Percentiles rank a stretch among this genome's conserved stretches.
Evolutionary conservation across 352 stramenopile genomes (phyloP).

Genomic region (Globisporangium recalcitrans): DNA sequence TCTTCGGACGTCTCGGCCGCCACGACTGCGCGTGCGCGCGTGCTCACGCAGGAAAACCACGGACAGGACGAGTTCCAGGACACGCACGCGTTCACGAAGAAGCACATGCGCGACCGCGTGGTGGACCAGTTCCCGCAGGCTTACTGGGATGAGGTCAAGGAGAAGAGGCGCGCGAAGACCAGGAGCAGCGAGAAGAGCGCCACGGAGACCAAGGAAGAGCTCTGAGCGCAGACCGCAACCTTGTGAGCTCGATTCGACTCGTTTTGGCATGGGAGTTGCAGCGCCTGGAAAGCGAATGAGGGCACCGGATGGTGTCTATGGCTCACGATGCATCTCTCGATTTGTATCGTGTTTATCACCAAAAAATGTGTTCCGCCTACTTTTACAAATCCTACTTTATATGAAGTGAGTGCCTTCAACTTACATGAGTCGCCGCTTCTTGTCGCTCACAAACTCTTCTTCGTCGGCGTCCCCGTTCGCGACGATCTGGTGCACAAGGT

Average conservation of each 20-base stretch:
- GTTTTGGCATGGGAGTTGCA: no score
- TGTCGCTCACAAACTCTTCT: constrained; percentile 19
- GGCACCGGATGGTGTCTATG: not conserved
- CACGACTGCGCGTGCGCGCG: constrained; percentile 19
- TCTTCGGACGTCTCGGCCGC: not conserved
- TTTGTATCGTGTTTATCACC: not conserved
- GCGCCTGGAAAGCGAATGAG: no score
- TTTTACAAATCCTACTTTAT: constrained; percentile 6
- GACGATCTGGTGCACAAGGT: constrained; percentile 45
- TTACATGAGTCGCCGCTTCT: constrained; percentile 14
- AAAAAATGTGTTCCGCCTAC: constrained; percentile 6
- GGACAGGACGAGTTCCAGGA: constrained; percentile 45
- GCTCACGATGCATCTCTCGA: not conserved
- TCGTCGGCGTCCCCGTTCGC: constrained; percentile 9
- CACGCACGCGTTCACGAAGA: constrained; percentile 50
- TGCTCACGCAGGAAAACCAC: constrained; percentile 51
- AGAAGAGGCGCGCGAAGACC: constrained; percentile 16
- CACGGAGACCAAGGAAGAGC: constrained; percentile 5
- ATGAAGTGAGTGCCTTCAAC: not conserved
- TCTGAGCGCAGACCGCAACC: not conserved
- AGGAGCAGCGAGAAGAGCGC: not conserved
- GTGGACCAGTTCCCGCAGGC: constrained; percentile 51
- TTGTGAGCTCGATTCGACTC: not conserved
- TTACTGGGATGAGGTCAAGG: constrained; percentile 60
- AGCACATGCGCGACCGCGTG: constrained; percentile 59